A percentile compares a stretch with the other conserved stretches of the same genome.
Conservation (phyloP, 208 protist species). For the Lotmaria passim region DNA sequence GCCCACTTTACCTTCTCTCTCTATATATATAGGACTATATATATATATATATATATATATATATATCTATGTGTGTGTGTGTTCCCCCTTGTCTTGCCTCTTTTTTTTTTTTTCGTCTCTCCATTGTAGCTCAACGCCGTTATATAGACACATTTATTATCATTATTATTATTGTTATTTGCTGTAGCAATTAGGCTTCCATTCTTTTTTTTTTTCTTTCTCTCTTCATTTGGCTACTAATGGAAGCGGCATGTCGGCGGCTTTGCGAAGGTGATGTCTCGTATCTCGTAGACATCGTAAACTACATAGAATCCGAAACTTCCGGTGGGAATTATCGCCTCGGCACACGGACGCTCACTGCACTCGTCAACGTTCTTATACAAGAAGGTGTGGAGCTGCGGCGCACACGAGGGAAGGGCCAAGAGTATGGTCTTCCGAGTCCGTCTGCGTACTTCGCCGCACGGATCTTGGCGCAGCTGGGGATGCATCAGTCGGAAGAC, state of each 20-base stretch:
- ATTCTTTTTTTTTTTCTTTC: slow-evolving; percentile 5
- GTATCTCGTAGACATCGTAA: slow-evolving; percentile 44
- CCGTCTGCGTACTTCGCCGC: slow-evolving; percentile 39
- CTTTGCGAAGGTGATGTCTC: slow-evolving; percentile 42
- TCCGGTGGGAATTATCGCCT: slow-evolving; percentile 1
- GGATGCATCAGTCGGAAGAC: slow-evolving; percentile 18
- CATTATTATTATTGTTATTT: too few species aligned
- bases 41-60: too few species aligned
- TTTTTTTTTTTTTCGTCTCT: too few species aligned
- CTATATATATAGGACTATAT: too few species aligned
- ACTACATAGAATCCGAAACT: slow-evolving; percentile 37
- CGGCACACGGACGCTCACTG: slow-evolving; percentile 8
- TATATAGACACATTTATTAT: too few species aligned
- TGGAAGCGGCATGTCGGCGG: slow-evolving; percentile 40
- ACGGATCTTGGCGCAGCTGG: slow-evolving; percentile 42
- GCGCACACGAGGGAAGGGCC: not conserved
- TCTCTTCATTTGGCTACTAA: slow-evolving; percentile 11
- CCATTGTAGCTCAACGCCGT: too few species aligned
- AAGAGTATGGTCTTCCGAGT: slow-evolving; percentile 9
- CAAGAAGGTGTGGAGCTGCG: slow-evolving; percentile 34
- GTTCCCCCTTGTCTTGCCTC: too few species aligned
- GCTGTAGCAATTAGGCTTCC: too few species aligned
- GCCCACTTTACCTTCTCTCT: too few species aligned
- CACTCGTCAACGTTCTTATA: slow-evolving; percentile 42
- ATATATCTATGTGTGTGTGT: too few species aligned